Conservation (phyloP, 179 eudicot genomes). For the Silene vulgaris region DNA sequence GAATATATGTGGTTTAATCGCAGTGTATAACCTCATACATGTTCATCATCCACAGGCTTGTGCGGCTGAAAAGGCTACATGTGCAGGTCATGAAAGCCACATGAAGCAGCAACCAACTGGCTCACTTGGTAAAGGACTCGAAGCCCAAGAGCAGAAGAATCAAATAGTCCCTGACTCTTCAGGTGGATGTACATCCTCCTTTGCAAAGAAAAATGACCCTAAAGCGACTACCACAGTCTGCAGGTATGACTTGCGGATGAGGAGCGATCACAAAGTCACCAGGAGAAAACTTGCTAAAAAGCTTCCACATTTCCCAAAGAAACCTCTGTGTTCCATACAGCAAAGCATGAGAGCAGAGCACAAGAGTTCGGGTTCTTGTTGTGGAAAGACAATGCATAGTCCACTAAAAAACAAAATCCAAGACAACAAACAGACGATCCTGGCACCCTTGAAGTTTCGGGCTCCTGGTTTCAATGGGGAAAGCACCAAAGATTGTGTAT, state of each 20-base stretch:
- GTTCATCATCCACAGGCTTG: conserved; percentile 22
- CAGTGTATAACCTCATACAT: conserved; percentile 9
- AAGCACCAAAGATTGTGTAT: conserved; percentile 15
- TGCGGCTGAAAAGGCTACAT: conserved; percentile 18
- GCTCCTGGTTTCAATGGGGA: conserved; percentile 27
- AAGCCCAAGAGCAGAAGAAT: conserved; percentile 33
- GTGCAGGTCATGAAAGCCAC: conserved; percentile 18
- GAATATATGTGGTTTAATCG: neutral
- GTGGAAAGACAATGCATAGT: conserved; percentile 27
- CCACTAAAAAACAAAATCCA: conserved; percentile 19
- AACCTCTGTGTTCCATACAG: conserved; percentile 27
- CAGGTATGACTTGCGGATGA: conserved; percentile 25
- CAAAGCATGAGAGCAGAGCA: conserved; percentile 25
- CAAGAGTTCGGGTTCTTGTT: conserved; percentile 26
- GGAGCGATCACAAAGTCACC: conserved; percentile 24
- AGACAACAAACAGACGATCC: conserved; percentile 20
- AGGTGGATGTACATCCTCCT: conserved; percentile 40
- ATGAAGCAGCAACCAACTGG: conserved; percentile 25
- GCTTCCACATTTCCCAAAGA: conserved; percentile 25
- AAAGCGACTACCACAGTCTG: conserved; percentile 29
- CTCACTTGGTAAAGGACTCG: conserved; percentile 22
- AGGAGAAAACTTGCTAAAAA: conserved; percentile 25
- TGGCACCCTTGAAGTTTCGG: conserved; percentile 21
- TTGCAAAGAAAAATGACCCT: conserved; percentile 31
- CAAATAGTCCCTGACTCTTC: conserved; percentile 34